These are phyloP conservation scores for Wickerhamomyces chambardii DNA, from an alignment of 805 yeast genomes.

Conservation along the genomic window DNA sequence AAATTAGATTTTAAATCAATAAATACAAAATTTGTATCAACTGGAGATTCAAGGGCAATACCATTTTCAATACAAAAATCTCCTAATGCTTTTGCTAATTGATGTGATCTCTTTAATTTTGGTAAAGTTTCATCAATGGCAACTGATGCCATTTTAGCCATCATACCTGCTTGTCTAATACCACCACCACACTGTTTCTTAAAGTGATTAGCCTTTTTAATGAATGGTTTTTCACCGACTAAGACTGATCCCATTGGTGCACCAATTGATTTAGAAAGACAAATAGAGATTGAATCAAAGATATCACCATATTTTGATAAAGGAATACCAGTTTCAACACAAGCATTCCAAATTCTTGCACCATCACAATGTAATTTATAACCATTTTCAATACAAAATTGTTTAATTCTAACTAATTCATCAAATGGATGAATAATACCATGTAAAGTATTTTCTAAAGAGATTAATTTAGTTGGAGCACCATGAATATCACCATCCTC, in stretches of 20 bases:
- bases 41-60: conserved; percentile 60
- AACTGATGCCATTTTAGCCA: conserved; percentile 70
- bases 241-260: conserved; percentile 90
- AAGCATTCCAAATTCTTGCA: conserved; percentile 87
- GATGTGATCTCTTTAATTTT: conserved; percentile 36
- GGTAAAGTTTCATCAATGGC: conserved; percentile 68
- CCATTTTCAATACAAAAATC: conserved; percentile 42
- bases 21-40: conserved; percentile 78
- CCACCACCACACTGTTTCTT: conserved; percentile 94
- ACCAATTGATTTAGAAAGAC: conserved; percentile 84
- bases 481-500: conserved; percentile 74
- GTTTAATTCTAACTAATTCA: conserved; percentile 59
- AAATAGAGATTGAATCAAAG: conserved; percentile 85
- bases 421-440: conserved; percentile 72
- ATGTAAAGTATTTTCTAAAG: conserved; percentile 76
- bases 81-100: conserved; percentile 40
- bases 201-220: conserved; percentile 72
- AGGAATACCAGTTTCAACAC: conserved; percentile 46
- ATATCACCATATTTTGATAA: conserved; percentile 61
- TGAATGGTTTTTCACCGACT: conserved; percentile 54
- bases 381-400: conserved; percentile 50
- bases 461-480: conserved; percentile 75
- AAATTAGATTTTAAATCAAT: conserved; percentile 39
- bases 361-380: conserved; percentile 76
- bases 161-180: conserved; percentile 78